Evolutionary conservation across 192 early-diverging fungal genomes (phyloP).

Genomic region (Mortierella claussenii): DNA sequence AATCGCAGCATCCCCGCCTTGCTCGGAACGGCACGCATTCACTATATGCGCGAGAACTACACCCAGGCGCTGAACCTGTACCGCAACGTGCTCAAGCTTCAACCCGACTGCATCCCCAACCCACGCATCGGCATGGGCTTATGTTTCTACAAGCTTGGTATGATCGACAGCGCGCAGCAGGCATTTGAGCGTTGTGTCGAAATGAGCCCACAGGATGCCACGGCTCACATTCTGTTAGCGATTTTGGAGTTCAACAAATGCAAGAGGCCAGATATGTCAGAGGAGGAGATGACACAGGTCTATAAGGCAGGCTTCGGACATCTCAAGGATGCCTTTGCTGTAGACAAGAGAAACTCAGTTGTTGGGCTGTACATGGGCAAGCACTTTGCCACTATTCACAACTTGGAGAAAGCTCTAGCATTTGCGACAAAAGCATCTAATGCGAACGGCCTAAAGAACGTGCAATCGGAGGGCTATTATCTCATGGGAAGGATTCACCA

Average conservation of each 20-base stretch:
- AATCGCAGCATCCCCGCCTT: constrained; percentile 68
- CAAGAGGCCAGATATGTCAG: constrained; percentile 56
- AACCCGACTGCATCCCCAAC: constrained; percentile 70
- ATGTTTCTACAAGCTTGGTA: constrained; percentile 82
- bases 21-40: constrained; percentile 71
- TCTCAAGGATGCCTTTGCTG: constrained; percentile 61
- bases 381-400: constrained; percentile 32
- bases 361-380: constrained; percentile 51
- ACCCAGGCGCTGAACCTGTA: constrained; percentile 77
- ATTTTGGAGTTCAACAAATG: constrained; percentile 84
- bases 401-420: constrained; percentile 38
- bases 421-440: constrained; percentile 45
- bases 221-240: constrained; percentile 78
- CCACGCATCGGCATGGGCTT: constrained; percentile 87
- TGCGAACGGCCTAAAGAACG: constrained; percentile 38
- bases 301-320: constrained; percentile 58
- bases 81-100: constrained; percentile 75
- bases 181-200: constrained; percentile 79
- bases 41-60: constrained; percentile 70
- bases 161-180: constrained; percentile 70
- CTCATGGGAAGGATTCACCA: constrained; percentile 51
- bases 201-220: constrained; percentile 72
- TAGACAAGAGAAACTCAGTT: constrained; percentile 65
- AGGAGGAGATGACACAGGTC: constrained; percentile 55
- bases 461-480: constrained; percentile 49